Evolutionary conservation across 2,329 filamentous ascomycete species (phyloP).

Genomic region (Talaromyces sp.): DNA sequence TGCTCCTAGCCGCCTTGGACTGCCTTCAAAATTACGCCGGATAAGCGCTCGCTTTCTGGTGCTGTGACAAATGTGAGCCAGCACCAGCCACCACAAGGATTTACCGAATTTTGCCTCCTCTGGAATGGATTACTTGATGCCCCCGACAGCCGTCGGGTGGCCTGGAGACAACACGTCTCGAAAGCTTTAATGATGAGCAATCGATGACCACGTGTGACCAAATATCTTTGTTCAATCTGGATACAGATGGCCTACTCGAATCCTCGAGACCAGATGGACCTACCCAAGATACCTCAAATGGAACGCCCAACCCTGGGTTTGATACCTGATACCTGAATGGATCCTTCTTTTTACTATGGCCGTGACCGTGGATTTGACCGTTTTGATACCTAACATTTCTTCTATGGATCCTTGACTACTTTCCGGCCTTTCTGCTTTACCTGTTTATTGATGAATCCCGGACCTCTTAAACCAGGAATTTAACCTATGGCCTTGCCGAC

Average conservation of each 20-base stretch:
- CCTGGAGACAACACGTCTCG: conserved; percentile 22
- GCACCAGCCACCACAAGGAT: conserved; percentile 16
- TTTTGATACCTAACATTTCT: conserved; percentile 7
- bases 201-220: conserved; percentile 8
- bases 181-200: conserved; percentile 22
- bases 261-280: conserved; percentile 9
- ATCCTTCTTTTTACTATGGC: conserved; percentile 3
- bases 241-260: conserved; percentile 5
- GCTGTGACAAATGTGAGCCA: conserved; percentile 13
- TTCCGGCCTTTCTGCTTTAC: not conserved
- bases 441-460: not conserved
- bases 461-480: not conserved
- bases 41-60: conserved; percentile 10
- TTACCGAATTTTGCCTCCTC: conserved; percentile 17
- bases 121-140: conserved; percentile 2
- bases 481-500: not conserved
- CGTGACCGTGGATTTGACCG: not conserved
- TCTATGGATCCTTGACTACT: conserved; percentile 6
- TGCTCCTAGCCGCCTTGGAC: conserved; percentile 5
- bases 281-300: conserved; percentile 3
- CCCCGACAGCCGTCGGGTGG: conserved; percentile 28
- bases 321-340: conserved; percentile 2
- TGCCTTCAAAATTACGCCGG: conserved; percentile 15
- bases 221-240: not conserved
- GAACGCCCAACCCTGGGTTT: not conserved